Evolutionary conservation across 2,329 filamentous ascomycete species (phyloP).

Genomic region (Cercospora canescens): DNA sequence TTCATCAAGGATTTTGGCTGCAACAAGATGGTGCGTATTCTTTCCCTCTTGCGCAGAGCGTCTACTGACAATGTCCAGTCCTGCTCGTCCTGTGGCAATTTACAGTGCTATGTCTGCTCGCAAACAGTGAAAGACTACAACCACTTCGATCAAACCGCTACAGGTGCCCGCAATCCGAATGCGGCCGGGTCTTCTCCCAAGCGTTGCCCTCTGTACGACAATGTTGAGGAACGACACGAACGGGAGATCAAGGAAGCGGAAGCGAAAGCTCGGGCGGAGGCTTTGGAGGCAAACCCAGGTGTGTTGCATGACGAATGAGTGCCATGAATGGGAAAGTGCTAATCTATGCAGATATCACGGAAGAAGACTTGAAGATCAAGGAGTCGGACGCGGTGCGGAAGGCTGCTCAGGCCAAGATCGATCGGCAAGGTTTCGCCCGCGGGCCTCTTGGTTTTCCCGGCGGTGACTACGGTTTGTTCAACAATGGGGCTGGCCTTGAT

Average conservation of each 20-base stretch:
- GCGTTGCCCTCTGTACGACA: conserved; percentile 68
- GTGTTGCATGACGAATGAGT: not conserved
- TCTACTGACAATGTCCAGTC: conserved; percentile 28
- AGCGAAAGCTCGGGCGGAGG: conserved; percentile 55
- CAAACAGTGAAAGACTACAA: conserved; percentile 62
- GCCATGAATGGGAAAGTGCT: not conserved
- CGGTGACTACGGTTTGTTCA: conserved; percentile 4
- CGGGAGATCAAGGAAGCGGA: conserved; percentile 65
- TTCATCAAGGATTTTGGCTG: conserved; percentile 80
- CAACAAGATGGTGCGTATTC: conserved; percentile 67
- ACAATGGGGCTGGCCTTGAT: conserved; percentile 14
- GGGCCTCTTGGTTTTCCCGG: not conserved
- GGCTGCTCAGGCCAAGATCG: conserved; percentile 17
- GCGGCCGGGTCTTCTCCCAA: conserved; percentile 41
- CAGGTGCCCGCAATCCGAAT: conserved; percentile 35
- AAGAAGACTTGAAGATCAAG: conserved; percentile 59
- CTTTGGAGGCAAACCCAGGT: conserved; percentile 59
- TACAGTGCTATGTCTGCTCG: conserved; percentile 71
- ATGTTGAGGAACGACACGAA: conserved; percentile 59
- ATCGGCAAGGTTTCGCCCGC: not conserved
- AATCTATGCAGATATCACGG: conserved; percentile 47
- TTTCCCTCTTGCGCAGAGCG: no score
- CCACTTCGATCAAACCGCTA: conserved; percentile 63
- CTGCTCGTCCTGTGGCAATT: conserved; percentile 60
- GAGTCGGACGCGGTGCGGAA: conserved; percentile 50